Conservation (phyloP, 73 alveolate species). For the Paraurostyla sp. region DNA sequence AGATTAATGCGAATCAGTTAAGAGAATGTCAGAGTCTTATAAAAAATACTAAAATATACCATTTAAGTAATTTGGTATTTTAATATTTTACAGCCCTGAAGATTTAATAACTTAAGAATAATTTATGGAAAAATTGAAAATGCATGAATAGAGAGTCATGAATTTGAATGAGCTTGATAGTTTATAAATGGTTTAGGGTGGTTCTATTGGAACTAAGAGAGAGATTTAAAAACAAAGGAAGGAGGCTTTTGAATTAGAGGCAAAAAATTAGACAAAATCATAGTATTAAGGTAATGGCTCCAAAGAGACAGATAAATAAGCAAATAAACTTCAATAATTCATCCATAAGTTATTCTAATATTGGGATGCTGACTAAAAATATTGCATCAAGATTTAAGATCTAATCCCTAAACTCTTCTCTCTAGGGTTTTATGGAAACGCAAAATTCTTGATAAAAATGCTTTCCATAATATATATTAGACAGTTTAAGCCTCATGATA, state of each 20-base stretch:
- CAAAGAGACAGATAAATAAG: background rate
- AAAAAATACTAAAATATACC: background rate
- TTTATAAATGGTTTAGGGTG: conserved; percentile 29
- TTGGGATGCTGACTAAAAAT: background rate
- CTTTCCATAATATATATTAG: background rate
- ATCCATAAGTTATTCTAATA: background rate
- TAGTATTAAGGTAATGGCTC: background rate
- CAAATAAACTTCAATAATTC: background rate
- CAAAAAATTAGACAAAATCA: background rate
- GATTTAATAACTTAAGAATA: background rate
- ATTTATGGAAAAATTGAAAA: background rate
- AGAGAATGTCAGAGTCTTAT: conserved; percentile 2
- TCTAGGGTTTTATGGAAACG: background rate
- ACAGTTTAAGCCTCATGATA: background rate
- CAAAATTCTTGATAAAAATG: no score
- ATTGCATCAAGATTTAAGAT: background rate
- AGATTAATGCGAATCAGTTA: conserved; percentile 10
- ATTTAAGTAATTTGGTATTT: background rate
- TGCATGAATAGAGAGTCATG: conserved; percentile 20
- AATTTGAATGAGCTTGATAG: conserved; percentile 21
- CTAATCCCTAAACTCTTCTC: background rate
- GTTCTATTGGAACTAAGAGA: conserved; percentile 26
- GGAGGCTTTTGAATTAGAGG: background rate
- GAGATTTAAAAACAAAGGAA: conserved; percentile 11
- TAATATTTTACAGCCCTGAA: background rate